A percentile compares a stretch with the other conserved stretches of the same genome.
These are phyloP conservation scores for Phytophthora melonis DNA, from an alignment of 352 stramenopile species.

Conservation along the genomic window DNA sequence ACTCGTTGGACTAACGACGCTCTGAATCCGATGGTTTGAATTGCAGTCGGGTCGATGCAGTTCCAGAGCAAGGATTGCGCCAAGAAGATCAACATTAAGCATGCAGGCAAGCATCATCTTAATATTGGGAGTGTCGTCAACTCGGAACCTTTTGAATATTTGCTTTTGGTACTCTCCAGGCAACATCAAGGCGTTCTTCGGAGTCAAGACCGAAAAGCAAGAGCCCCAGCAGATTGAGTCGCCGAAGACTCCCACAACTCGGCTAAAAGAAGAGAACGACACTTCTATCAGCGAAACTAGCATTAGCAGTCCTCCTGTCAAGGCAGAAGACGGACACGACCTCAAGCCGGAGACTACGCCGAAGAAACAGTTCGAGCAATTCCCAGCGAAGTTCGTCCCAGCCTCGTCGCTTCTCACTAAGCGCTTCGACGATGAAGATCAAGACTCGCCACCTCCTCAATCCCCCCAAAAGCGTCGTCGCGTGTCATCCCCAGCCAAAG, in stretches of 20 bases:
- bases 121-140: background rate
- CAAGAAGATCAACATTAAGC: slow-evolving; percentile 82
- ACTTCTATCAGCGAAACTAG: background rate
- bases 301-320: slow-evolving; percentile 8
- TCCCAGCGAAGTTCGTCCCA: slow-evolving; percentile 45
- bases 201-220: slow-evolving; percentile 47
- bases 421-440: slow-evolving; percentile 13
- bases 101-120: slow-evolving; percentile 49
- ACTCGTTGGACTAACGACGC: too few species aligned
- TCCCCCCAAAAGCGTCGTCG: slow-evolving; percentile 32
- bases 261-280: slow-evolving; percentile 17
- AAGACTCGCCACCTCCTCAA: background rate
- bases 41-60: slow-evolving; percentile 74
- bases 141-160: background rate
- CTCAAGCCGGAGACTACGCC: slow-evolving; percentile 2
- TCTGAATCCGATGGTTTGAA: background rate
- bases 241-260: slow-evolving; percentile 1
- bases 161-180: slow-evolving; percentile 31
- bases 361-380: slow-evolving; percentile 32
- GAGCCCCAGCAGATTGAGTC: slow-evolving; percentile 13
- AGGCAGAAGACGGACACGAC: slow-evolving; percentile 28
- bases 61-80: slow-evolving; percentile 81
- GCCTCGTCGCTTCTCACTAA: slow-evolving; percentile 65
- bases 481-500: slow-evolving; percentile 28
- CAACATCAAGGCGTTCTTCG: slow-evolving; percentile 80